Evolutionary conservation across 805 yeast species (phyloP), one percentile per base, ranked within the genome.

Genomic region (Tetrapisispora fleetii): DNA sequence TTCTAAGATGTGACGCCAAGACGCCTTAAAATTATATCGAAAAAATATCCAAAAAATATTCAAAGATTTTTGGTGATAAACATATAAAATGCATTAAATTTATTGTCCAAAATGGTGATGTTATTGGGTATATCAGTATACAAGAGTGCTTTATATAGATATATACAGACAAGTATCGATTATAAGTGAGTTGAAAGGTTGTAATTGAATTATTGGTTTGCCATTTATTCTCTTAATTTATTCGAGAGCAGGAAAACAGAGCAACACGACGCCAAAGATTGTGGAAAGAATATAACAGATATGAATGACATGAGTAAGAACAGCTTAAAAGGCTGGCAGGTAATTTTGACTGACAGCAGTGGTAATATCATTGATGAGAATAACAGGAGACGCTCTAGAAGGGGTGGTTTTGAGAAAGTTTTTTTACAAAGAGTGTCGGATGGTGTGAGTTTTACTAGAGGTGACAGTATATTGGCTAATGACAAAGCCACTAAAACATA

Each of bases 381-480:
- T 17, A 42, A 37, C 2, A 49, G 57, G 37, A 53, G 64, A 51
- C 35, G 39, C 2, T 46, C 56, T 14, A 51, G 55, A 24, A 48
- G 54, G 38, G 48, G 50, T 18, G 38, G 43, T 13, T 13, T 21
- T 10, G 48, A 46, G 16, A 46, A 44, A 2, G 28, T 51, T 6
- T 43, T 57, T 2, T 57, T 77, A 24, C 63, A 58, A 42, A 63
- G 80, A 48, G 69, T 60, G n/a, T 58, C 51, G 0, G 84, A 79
- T 58, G 74, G 69, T 1, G 53, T 76, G 16, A 73, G 67, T 45
- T 50, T 81, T 5, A 64, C 64, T 21, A 68, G 68, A 10, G 87
- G 87, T 3, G 81, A 77, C 53, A 64, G 74, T 21, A 54, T 81
- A 0, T 55, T 77, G 16, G 65, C 75, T 7, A 60, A 64, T 35